A percentile compares a stretch with the other conserved stretches of the same genome.
Evolutionary conservation across 257 asterid species (phyloP).

Genomic region (Gentiana macrophylla): DNA sequence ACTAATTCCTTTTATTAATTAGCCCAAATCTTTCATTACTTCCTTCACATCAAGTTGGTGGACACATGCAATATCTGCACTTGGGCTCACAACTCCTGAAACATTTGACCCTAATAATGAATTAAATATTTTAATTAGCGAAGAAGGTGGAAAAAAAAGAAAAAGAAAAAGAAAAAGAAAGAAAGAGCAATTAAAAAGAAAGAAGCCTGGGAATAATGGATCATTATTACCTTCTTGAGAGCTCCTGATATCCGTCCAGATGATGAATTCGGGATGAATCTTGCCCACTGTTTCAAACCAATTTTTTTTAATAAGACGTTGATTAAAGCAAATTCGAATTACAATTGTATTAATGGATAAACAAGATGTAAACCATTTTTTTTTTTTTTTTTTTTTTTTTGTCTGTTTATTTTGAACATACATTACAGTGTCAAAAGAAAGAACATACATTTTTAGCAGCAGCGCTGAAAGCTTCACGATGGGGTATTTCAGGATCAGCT

Average conservation of each 20-base stretch:
- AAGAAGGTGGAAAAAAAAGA: neutral
- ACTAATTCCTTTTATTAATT: neutral
- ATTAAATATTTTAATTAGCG: neutral
- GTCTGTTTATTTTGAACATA: neutral
- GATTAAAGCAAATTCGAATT: too few species aligned
- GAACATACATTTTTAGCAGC: slow-evolving; percentile 78
- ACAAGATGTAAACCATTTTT: too few species aligned
- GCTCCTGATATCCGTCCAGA: slow-evolving; percentile 31
- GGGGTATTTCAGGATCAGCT: slow-evolving; percentile 94
- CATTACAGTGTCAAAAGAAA: neutral
- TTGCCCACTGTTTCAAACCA: slow-evolving; percentile 63
- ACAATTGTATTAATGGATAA: too few species aligned
- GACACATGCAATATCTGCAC: neutral
- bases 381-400: neutral
- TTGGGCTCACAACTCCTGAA: neutral
- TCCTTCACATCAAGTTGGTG: neutral
- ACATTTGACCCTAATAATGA: slow-evolving; percentile 1
- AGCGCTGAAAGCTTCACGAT: slow-evolving; percentile 95
- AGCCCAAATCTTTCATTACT: neutral
- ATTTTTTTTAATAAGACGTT: neutral
- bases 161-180: neutral
- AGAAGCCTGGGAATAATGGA: neutral
- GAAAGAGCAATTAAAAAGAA: neutral
- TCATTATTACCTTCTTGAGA: slow-evolving; percentile 40
- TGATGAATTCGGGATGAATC: slow-evolving; percentile 67